Conservation (phyloP, 2,329 filamentous ascomycete genomes). For the Nigrospora oryzae region DNA sequence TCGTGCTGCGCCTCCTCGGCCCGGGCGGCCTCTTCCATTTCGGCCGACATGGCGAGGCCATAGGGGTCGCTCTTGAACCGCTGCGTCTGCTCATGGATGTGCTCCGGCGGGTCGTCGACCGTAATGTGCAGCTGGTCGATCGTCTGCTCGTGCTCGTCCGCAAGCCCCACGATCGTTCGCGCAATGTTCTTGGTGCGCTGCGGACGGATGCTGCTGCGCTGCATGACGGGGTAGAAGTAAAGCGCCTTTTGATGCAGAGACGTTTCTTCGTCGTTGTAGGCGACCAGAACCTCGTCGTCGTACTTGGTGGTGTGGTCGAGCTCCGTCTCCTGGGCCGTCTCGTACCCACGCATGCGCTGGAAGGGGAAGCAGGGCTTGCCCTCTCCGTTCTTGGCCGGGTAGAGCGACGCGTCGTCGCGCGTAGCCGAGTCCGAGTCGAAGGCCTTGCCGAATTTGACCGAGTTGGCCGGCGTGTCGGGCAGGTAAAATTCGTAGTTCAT, state of each 20-base stretch:
- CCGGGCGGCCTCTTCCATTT: slow-evolving; percentile 6
- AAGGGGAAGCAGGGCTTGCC: slow-evolving; percentile 48
- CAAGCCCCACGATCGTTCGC: slow-evolving; percentile 36
- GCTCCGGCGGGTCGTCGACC: slow-evolving; percentile 46
- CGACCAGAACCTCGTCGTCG: slow-evolving; percentile 53
- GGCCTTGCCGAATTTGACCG: slow-evolving; percentile 48
- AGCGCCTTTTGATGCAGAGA: slow-evolving; percentile 42
- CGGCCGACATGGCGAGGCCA: slow-evolving; percentile 17
- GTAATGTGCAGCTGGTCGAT: slow-evolving; percentile 48
- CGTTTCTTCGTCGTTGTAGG: slow-evolving; percentile 43
- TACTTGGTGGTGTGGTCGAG: slow-evolving; percentile 52
- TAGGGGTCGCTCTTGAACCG: slow-evolving; percentile 45
- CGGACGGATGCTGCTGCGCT: slow-evolving; percentile 52
- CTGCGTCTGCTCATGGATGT: slow-evolving; percentile 41
- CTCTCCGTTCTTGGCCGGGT: slow-evolving; percentile 39
- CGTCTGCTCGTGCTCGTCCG: slow-evolving; percentile 39
- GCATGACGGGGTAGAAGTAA: slow-evolving; percentile 63
- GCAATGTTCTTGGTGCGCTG: slow-evolving; percentile 57
- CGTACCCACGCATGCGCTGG: slow-evolving; percentile 54
- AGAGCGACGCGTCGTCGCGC: slow-evolving; percentile 43
- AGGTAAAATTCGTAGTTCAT: slow-evolving; percentile 64
- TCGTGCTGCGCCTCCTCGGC: slow-evolving; percentile 2
- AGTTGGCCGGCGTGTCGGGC: slow-evolving; percentile 35
- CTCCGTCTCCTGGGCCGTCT: slow-evolving; percentile 51
- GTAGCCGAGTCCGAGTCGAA: slow-evolving; percentile 51